A percentile compares a stretch with the other conserved stretches of the same genome.
phyloP scores from a whole-genome alignment of 768 basidiomycete species.

The Boletales sp. region DNA sequence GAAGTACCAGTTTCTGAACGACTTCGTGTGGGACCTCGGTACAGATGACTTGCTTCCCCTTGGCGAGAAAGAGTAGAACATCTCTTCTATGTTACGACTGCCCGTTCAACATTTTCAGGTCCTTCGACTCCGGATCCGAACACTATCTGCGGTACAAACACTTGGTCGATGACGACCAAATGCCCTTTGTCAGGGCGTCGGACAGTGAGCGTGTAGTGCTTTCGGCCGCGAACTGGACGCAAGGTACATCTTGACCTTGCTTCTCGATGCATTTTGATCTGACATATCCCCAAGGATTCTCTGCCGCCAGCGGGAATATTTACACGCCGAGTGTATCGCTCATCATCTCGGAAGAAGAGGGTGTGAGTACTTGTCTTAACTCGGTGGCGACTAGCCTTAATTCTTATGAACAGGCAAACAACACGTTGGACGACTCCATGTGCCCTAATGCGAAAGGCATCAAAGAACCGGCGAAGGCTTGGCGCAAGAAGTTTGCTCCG shows the following conservation, averaged over 20 bases:
- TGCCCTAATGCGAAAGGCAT: conserved; percentile 56
- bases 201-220: conserved; percentile 56
- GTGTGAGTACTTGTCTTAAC: conserved; percentile 35
- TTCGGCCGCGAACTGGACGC: conserved; percentile 68
- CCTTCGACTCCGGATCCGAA: conserved; percentile 48
- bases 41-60: conserved; percentile 58
- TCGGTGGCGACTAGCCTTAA: background rate
- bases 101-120: conserved; percentile 28
- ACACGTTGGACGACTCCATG: conserved; percentile 64
- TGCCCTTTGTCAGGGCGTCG: conserved; percentile 55
- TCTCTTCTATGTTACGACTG: background rate
- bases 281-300: conserved; percentile 48
- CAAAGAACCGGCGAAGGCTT: conserved; percentile 43
- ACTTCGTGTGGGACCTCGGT: conserved; percentile 59
- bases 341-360: conserved; percentile 42
- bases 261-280: background rate
- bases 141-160: conserved; percentile 53
- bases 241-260: conserved; percentile 36
- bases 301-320: conserved; percentile 43
- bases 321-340: conserved; percentile 52
- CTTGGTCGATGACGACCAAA: conserved; percentile 39
- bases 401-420: conserved; percentile 43
- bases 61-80: conserved; percentile 60
- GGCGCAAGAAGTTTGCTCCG: conserved; percentile 54
- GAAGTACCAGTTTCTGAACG: conserved; percentile 51